Conservation (phyloP, 2,329 filamentous ascomycete genomes). For the Diaporthe ilicicola region DNA sequence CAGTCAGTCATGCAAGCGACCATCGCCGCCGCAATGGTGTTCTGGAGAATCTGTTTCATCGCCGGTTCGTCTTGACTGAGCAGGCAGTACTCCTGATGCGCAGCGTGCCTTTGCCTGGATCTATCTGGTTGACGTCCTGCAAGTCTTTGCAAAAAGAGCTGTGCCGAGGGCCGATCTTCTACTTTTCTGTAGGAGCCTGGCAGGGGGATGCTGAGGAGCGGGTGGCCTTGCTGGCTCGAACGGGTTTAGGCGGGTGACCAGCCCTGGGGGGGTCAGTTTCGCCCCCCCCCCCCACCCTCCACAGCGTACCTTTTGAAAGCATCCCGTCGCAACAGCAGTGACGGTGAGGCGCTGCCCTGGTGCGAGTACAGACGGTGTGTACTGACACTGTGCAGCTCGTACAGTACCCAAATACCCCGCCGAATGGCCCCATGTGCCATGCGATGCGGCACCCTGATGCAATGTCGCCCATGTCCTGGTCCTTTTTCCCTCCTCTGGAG, state of each 20-base stretch:
- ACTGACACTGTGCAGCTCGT: neutral
- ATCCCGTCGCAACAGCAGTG: neutral
- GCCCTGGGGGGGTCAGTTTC: neutral
- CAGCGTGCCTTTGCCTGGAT: neutral
- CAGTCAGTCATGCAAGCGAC: neutral
- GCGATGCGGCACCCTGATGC: slow-evolving; percentile 23
- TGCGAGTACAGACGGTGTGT: neutral
- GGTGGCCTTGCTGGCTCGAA: neutral
- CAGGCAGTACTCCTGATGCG: neutral
- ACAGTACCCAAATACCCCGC: slow-evolving; percentile 9
- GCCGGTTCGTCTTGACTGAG: slow-evolving; percentile 3
- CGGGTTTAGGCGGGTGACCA: neutral
- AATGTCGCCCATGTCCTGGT: slow-evolving; percentile 22
- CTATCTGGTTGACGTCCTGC: slow-evolving; percentile 22
- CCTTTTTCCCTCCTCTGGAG: neutral
- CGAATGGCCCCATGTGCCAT: slow-evolving; percentile 27
- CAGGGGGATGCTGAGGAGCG: neutral
- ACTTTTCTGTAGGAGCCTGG: slow-evolving; percentile 3
- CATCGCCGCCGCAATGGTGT: neutral
- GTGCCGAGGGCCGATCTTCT: slow-evolving; percentile 25
- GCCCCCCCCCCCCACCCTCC: neutral
- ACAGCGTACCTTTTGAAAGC: neutral
- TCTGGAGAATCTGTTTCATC: neutral
- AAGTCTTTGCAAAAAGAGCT: slow-evolving; percentile 11
- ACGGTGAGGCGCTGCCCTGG: neutral